phyloP scores from a whole-genome alignment of 2,329 filamentous ascomycete genomes.

The Atkinsonella hypoxylon region DNA sequence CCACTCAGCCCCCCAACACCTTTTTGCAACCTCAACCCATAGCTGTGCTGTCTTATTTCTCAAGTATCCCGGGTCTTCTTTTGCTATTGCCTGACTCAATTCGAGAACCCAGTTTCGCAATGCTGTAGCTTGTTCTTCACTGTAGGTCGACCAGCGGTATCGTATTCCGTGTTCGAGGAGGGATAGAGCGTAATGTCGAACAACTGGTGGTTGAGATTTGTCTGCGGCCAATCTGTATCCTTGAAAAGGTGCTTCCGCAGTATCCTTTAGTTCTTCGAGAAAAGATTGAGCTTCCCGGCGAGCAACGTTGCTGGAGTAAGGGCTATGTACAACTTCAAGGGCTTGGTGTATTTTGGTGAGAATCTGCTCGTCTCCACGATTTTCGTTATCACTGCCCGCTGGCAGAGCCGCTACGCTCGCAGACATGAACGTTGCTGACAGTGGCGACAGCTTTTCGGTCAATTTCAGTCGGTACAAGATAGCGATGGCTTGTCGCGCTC shows the following conservation, averaged over 20 bases:
- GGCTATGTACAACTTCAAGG: constrained; percentile 75
- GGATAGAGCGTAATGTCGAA: constrained; percentile 88
- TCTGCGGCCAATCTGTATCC: constrained; percentile 76
- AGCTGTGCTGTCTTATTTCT: constrained; percentile 89
- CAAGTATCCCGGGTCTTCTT: constrained; percentile 67
- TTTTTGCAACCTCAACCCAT: constrained; percentile 90
- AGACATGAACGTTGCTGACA: constrained; percentile 18
- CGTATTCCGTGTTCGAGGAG: constrained; percentile 82
- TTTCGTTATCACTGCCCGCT: constrained; percentile 20
- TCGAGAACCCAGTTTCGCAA: constrained; percentile 68
- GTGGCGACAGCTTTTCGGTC: background rate
- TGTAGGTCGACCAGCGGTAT: constrained; percentile 70
- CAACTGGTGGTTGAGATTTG: constrained; percentile 60
- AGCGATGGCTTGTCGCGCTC: background rate
- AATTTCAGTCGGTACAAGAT: background rate
- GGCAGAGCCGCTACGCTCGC: constrained; percentile 23
- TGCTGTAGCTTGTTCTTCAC: constrained; percentile 50
- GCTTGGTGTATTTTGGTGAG: constrained; percentile 68
- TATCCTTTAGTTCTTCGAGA: constrained; percentile 74
- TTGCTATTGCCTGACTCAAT: constrained; percentile 59
- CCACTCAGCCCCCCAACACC: constrained; percentile 88
- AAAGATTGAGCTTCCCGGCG: constrained; percentile 75
- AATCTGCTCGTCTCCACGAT: constrained; percentile 29
- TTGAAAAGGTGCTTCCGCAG: constrained; percentile 68
- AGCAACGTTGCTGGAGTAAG: constrained; percentile 66